A percentile compares a stretch with the other conserved stretches of the same genome.
Conservation (phyloP, 441 rosid genomes). For the Aquilaria agallochum region DNA sequence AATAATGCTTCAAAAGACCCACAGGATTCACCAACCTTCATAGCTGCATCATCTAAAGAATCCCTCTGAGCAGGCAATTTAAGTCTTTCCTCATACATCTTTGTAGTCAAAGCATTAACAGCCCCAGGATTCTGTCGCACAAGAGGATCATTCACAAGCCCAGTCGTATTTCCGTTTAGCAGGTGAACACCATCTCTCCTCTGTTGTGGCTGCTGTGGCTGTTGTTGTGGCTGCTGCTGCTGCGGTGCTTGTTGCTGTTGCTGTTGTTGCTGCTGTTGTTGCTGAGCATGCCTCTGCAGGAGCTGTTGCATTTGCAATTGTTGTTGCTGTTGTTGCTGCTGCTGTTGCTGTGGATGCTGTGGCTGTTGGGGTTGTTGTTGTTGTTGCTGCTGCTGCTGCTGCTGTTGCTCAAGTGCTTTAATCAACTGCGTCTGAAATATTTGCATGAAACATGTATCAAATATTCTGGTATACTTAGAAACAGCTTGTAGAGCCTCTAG, state of each 20-base stretch:
- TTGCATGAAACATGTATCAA: constrained; percentile 10
- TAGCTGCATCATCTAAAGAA: constrained; percentile 63
- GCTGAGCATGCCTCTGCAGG: constrained; percentile 53
- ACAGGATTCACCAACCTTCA: constrained; percentile 52
- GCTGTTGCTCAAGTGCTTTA: constrained; percentile 68
- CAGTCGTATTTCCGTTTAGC: constrained; percentile 58
- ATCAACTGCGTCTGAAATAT: constrained; percentile 67
- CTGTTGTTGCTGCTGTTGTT: constrained; percentile 41
- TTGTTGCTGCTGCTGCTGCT: constrained; percentile 48
- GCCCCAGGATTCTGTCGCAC: constrained; percentile 71
- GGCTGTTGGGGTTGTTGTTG: constrained; percentile 31
- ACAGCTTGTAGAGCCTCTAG: no score
- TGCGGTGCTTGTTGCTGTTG: constrained; percentile 43
- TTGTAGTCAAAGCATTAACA: constrained; percentile 73
- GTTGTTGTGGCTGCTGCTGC: constrained; percentile 29
- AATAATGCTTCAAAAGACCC: neutral
- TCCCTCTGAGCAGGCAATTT: constrained; percentile 79
- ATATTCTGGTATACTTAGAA: neutral
- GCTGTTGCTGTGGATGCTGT: constrained; percentile 45
- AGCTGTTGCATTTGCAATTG: constrained; percentile 66
- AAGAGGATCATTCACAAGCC: constrained; percentile 61
- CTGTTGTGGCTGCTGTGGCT: constrained; percentile 52
- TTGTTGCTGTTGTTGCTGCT: constrained; percentile 64
- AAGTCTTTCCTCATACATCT: constrained; percentile 78
- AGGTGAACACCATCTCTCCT: constrained; percentile 74